A percentile compares a stretch with the other conserved stretches of the same genome.
Conservation (phyloP, 306 rosid genomes). For the Citrullus mucosospermus region DNA sequence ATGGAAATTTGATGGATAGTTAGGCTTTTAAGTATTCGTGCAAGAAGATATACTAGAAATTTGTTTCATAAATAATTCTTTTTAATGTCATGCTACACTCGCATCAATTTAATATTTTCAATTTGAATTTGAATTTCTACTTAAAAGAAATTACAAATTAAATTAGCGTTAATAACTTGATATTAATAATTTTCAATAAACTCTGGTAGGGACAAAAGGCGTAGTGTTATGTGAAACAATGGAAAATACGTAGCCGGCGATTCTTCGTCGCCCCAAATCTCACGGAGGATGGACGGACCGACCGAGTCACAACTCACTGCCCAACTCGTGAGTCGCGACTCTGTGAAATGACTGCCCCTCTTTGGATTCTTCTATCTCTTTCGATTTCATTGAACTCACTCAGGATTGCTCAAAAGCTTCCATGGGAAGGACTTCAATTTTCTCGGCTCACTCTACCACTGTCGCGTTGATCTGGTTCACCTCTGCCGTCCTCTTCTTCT, state of each 20-base stretch:
- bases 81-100: too few relatives aligned
- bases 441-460: conserved; percentile 32
- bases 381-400: background rate
- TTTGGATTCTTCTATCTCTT: background rate
- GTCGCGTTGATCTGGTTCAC: conserved; percentile 47
- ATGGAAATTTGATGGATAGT: too few relatives aligned
- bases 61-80: too few relatives aligned
- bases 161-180: too few relatives aligned
- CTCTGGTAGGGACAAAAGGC: too few relatives aligned
- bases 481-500: conserved; percentile 47
- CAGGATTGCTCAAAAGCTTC: background rate
- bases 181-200: too few relatives aligned
- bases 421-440: conserved; percentile 10
- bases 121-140: too few relatives aligned
- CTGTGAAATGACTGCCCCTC: background rate
- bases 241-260: background rate
- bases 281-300: background rate
- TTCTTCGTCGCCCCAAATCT: background rate
- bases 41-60: too few relatives aligned
- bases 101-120: too few relatives aligned
- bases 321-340: background rate
- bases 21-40: too few relatives aligned
- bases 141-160: too few relatives aligned
- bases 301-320: conserved; percentile 7
- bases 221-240: background rate